Evolutionary conservation across 345 rosid species (phyloP).

Genomic region (Populus pruinosa): DNA sequence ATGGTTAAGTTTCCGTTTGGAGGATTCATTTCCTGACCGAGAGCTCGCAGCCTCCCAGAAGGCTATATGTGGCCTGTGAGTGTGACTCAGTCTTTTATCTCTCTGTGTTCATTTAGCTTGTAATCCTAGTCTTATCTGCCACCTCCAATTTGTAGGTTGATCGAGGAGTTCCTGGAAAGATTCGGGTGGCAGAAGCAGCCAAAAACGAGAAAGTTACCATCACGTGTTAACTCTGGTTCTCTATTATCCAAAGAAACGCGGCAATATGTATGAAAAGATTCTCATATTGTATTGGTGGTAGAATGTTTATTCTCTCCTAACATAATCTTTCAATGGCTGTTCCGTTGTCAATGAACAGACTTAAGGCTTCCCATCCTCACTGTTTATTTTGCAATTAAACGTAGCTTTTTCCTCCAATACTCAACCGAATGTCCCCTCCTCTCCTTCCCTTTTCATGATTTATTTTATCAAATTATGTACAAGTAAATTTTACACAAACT

Average conservation of each 20-base stretch:
- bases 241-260: slow-evolving; percentile 11
- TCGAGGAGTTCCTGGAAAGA: slow-evolving; percentile 79
- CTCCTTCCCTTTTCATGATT: too few relatives aligned
- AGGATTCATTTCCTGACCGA: slow-evolving; percentile 77
- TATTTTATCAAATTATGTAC: too few relatives aligned
- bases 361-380: too few relatives aligned
- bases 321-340: too few relatives aligned
- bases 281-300: neutral
- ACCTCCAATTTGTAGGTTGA: slow-evolving; percentile 47
- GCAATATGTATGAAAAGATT: slow-evolving; percentile 8
- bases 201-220: slow-evolving; percentile 10
- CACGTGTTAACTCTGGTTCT: slow-evolving; percentile 8
- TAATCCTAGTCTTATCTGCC: neutral
- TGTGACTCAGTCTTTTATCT: neutral
- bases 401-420: too few relatives aligned
- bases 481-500: too few relatives aligned
- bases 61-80: slow-evolving; percentile 73
- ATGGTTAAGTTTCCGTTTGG: slow-evolving; percentile 85
- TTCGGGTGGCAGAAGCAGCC: slow-evolving; percentile 46
- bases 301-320: neutral
- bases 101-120: neutral
- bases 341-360: too few relatives aligned
- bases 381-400: too few relatives aligned
- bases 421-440: too few relatives aligned
- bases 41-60: slow-evolving; percentile 81